Conservation (phyloP, 495 filamentous ascomycete species). For the Neurospora sp. region DNA sequence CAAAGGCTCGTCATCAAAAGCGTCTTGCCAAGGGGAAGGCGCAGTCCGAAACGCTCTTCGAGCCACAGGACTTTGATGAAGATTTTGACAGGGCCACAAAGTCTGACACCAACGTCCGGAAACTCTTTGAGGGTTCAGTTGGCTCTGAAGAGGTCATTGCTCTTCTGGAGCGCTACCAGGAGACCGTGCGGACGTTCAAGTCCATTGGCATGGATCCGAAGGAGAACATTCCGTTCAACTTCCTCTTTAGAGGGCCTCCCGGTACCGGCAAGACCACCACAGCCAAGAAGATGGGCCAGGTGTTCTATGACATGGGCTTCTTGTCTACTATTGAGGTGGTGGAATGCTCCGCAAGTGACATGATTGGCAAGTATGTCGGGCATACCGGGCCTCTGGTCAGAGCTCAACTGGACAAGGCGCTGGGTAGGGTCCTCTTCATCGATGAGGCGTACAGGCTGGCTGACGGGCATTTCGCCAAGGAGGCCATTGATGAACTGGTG, state of each 20-base stretch:
- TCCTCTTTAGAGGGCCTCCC: conserved; percentile 34
- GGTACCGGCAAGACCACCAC: conserved; percentile 69
- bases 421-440: conserved; percentile 57
- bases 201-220: conserved; percentile 49
- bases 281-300: conserved; percentile 58
- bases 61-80: conserved; percentile 58
- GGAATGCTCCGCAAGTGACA: conserved; percentile 50
- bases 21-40: conserved; percentile 25
- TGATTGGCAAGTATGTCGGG: conserved; percentile 52
- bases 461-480: conserved; percentile 50
- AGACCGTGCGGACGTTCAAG: conserved; percentile 42
- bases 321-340: conserved; percentile 44
- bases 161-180: conserved; percentile 50
- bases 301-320: conserved; percentile 65
- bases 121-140: conserved; percentile 55
- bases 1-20: conserved; percentile 50
- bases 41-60: conserved; percentile 24
- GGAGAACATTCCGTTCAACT: conserved; percentile 31
- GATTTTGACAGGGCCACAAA: conserved; percentile 48
- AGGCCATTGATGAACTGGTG: conserved; percentile 66
- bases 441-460: conserved; percentile 58
- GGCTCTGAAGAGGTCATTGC: conserved; percentile 54
- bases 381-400: conserved; percentile 54
- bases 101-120: conserved; percentile 39
- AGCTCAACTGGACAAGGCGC: conserved; percentile 45